Evolutionary conservation across 2,329 filamentous ascomycete genomes (phyloP), one percentile per base, ranked within the genome.

Genomic region (Trichoderma semiorbis): DNA sequence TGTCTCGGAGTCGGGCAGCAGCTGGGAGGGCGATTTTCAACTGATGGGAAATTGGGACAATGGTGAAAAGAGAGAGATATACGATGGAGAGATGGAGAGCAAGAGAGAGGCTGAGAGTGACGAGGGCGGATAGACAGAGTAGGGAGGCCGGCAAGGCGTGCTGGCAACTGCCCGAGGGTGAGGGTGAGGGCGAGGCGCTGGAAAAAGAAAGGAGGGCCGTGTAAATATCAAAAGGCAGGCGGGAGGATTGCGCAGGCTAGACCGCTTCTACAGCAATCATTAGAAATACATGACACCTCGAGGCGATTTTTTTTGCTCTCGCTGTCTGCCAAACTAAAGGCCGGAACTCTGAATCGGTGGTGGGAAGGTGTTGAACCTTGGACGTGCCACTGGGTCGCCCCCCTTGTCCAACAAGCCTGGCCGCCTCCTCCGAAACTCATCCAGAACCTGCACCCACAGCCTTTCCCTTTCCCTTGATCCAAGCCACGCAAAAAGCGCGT

Each of bases 401-500:
- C 76, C 75, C 75, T 76, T 76, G 75, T 76, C 75, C 74, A 71
- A 75, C 47, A 75, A 72, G 68, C 68, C 73, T 60, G 73, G 73
- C 74, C 74, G 74, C 74, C 74, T 76, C 75, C 74, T 74, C 74
- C 74, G 71, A 74, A 74, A 74, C 71, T 73, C 74, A 71, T 70
- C 72, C 72, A 64, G 67, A 72, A 74, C 73, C 73, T 73, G 72
- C 73, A 73, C 74, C 73, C 72, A 75, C 75, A 64, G 60, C 75
- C 73, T 74, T 75, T 74, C 75, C 73, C 74, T 75, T 74, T 74
- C 73, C 75, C 75, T 74, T 72, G 69, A 71, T 75, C 73, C 74
- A 74, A 72, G 72, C 71, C 72, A 72, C 71, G 73, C 74, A 76
- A 75, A 74, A 77, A 79, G 73, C 79, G 79, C 79, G 79, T 80